Percentiles rank a stretch among this genome's conserved stretches.
Evolutionary conservation across 371 early-diverging fungal species (phyloP).

Genomic region (Rhizomucor pusillus): DNA sequence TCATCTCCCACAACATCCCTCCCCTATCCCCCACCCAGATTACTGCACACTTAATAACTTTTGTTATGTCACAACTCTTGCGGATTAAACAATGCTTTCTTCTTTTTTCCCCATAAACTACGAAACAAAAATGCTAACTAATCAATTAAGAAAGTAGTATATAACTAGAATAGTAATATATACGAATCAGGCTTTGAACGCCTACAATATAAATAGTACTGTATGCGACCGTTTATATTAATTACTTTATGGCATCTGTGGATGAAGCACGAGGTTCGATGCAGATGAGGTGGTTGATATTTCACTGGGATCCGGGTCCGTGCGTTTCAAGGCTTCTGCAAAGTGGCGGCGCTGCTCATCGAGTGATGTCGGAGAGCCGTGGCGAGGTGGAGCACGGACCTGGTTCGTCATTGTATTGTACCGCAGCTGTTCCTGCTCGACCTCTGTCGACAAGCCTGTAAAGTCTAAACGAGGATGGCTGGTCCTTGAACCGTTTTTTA

Average conservation of each 20-base stretch:
- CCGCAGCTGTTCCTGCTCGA: constrained; percentile 27
- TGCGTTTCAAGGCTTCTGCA: neutral
- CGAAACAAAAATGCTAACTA: no score
- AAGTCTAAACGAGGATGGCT: no score
- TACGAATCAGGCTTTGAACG: no score
- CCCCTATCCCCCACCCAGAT: neutral
- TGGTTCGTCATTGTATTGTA: constrained; percentile 28
- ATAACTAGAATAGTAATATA: no score
- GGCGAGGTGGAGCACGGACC: constrained; percentile 20
- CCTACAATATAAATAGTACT: no score
- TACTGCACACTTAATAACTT: no score
- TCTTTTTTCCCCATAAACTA: neutral
- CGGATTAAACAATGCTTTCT: constrained; percentile 1
- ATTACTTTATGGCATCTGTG: neutral
- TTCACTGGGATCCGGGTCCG: neutral
- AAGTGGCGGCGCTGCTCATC: constrained; percentile 6
- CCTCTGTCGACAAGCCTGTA: neutral
- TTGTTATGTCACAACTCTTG: no score
- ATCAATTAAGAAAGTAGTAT: neutral
- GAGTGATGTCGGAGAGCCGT: constrained; percentile 1
- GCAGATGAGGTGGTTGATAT: constrained; percentile 9
- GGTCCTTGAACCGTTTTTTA: no score
- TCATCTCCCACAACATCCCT: neutral
- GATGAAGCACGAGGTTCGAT: constrained; percentile 4
- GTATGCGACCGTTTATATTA: no score